phyloP scores from a whole-genome alignment of 495 filamentous ascomycete species.

The Aspergillus incahuasiensis region DNA sequence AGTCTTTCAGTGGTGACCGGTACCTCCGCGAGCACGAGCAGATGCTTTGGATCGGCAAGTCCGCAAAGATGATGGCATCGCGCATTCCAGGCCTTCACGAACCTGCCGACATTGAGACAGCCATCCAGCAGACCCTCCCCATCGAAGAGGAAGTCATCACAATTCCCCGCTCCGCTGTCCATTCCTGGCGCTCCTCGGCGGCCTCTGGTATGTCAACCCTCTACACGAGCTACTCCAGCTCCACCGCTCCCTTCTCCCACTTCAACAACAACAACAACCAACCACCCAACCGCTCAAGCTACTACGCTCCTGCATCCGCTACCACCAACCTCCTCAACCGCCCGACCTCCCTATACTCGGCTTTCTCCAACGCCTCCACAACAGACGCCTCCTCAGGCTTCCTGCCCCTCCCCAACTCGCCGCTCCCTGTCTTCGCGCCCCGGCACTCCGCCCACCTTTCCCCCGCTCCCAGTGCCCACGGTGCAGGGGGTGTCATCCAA shows the following conservation, averaged over 20 bases:
- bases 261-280: slow-evolving; percentile 9
- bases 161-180: slow-evolving; percentile 32
- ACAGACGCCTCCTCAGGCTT: slow-evolving; percentile 30
- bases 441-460: slow-evolving; percentile 22
- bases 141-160: slow-evolving; percentile 41
- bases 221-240: slow-evolving; percentile 30
- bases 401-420: slow-evolving; percentile 22
- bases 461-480: slow-evolving; percentile 13
- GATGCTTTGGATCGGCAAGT: slow-evolving; percentile 63
- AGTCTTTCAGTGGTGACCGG: slow-evolving; percentile 56
- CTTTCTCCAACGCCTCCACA: slow-evolving; percentile 30
- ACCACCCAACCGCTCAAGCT: slow-evolving; percentile 5
- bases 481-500: slow-evolving; percentile 6
- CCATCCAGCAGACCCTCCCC: slow-evolving; percentile 25
- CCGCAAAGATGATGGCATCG: slow-evolving; percentile 35
- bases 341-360: slow-evolving; percentile 27
- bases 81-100: slow-evolving; percentile 26
- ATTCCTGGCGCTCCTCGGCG: slow-evolving; percentile 39
- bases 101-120: slow-evolving; percentile 24
- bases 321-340: slow-evolving; percentile 12
- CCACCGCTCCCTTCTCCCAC: slow-evolving; percentile 12
- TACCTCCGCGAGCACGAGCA: slow-evolving; percentile 67
- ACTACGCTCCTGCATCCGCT: background rate
- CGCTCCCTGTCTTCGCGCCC: slow-evolving; percentile 38
- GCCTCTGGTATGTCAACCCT: slow-evolving; percentile 33